Conservation (phyloP, 140 eudicot genomes). For the Erigeron philadelphicus region DNA sequence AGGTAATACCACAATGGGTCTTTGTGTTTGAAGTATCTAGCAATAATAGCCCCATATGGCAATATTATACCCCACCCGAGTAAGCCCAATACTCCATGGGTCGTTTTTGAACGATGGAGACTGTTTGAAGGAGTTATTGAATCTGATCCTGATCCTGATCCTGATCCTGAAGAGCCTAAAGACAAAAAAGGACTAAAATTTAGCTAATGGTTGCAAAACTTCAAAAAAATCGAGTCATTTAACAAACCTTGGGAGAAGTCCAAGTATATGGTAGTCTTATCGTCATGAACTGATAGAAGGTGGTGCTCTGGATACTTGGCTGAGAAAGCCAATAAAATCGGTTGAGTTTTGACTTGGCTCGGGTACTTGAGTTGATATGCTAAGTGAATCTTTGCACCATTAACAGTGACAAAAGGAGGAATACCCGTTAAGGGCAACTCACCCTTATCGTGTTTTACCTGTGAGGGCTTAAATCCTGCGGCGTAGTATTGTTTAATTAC, state of each 20-base stretch:
- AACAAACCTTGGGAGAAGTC: slow-evolving; percentile 76
- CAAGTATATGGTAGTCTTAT: slow-evolving; percentile 52
- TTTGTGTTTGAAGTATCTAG: slow-evolving; percentile 65
- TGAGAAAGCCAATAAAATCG: slow-evolving; percentile 59
- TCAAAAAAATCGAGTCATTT: background rate
- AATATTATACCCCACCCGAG: slow-evolving; percentile 81
- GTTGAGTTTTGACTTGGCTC: slow-evolving; percentile 44
- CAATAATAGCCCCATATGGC: slow-evolving; percentile 75
- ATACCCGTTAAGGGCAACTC: slow-evolving; percentile 62
- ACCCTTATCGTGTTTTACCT: slow-evolving; percentile 61
- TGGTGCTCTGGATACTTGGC: slow-evolving; percentile 58
- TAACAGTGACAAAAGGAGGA: slow-evolving; percentile 67
- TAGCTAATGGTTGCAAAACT: background rate
- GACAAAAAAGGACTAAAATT: slow-evolving; percentile 6
- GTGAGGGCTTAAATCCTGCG: slow-evolving; percentile 53
- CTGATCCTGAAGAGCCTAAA: slow-evolving; percentile 38
- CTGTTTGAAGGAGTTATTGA: slow-evolving; percentile 28
- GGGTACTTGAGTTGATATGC: slow-evolving; percentile 72
- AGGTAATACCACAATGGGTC: slow-evolving; percentile 76
- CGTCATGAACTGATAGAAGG: slow-evolving; percentile 62
- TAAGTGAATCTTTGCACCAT: slow-evolving; percentile 65
- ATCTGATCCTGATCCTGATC: slow-evolving; percentile 22
- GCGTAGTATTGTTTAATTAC: slow-evolving; percentile 61
- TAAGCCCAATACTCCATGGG: slow-evolving; percentile 69
- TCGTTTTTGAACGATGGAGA: slow-evolving; percentile 36